Evolutionary conservation across 306 rosid species (phyloP), one percentile per base, ranked within the genome.

Genomic region (Acacia crassicarpa): DNA sequence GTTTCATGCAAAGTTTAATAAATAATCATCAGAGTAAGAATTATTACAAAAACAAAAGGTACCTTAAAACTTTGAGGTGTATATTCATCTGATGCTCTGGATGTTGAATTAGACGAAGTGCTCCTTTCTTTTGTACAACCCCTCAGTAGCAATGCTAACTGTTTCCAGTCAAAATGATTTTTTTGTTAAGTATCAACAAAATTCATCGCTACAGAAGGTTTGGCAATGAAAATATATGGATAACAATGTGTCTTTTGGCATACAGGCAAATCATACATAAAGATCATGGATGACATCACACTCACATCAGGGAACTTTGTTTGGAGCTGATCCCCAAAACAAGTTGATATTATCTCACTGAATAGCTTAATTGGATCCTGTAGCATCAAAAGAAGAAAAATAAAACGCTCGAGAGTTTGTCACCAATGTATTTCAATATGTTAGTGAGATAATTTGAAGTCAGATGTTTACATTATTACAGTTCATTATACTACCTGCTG

Each of bases 261-360:
- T 11, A 71, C 56, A 61, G 67, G 9, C 72, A 49, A 48, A 44
- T 69, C 82, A 75, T 38, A n/a, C 71, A 80, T 73, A 76, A 66
- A 51, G 40, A 30, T 46, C 19, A 76, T 17, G 32, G 66, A 27
- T 62, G 16, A 38, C 77, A 79, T 86, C 72, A 82, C 44, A 85
- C 92, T 81, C 82, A 95, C 98, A 94, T 93, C 92, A 4, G 92
- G 89, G 79, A 81, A 71, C 58, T 86, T 88, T 63, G 59, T 81
- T 66, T 75, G 85, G 27, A 84, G 83, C 54, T 89, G 88, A 84
- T 90, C 94, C 71, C 84, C 88, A 81, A 87, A 84, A 85, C 84
- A 90, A 77, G 83, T 83, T 67, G 91, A 84, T 84, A 92, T 53
- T 59, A 91, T 82, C 80, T 78, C 89, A 80, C 82, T 78, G 20